Evolutionary conservation across 352 stramenopile genomes (phyloP).

Genomic region (Globisporangium irregulare): DNA sequence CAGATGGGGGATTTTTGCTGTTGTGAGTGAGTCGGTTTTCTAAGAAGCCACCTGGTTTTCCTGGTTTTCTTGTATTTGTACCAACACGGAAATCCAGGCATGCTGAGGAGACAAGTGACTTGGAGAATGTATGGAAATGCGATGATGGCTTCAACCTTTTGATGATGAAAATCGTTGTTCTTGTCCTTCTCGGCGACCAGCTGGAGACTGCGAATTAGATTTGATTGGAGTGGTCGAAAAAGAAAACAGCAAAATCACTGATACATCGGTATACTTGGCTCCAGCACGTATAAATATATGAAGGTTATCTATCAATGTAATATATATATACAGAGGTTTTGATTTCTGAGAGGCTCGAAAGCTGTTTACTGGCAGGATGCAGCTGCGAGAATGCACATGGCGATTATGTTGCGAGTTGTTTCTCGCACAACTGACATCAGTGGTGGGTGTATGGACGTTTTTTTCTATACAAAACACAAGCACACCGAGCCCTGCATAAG

Average conservation of each 20-base stretch:
- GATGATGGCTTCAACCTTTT: background rate
- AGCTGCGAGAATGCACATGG: background rate
- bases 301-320: background rate
- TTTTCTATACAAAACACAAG: too few relatives aligned
- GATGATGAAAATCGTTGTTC: background rate
- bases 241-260: background rate
- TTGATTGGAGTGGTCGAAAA: background rate
- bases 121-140: background rate
- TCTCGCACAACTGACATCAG: background rate
- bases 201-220: background rate
- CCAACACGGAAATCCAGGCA: background rate
- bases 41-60: background rate
- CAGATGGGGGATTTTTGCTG: background rate
- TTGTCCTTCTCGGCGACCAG: background rate
- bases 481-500: too few relatives aligned
- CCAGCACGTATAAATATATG: background rate
- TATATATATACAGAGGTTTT: background rate
- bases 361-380: background rate
- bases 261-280: too few relatives aligned
- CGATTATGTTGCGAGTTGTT: background rate
- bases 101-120: background rate
- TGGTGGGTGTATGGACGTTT: background rate
- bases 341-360: background rate
- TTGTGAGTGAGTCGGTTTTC: background rate
- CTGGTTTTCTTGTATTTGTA: too few relatives aligned